Percentiles rank a stretch among this genome's conserved stretches.
phyloP scores from a whole-genome alignment of 352 stramenopile genomes.

The Phytophthora sp. region DNA sequence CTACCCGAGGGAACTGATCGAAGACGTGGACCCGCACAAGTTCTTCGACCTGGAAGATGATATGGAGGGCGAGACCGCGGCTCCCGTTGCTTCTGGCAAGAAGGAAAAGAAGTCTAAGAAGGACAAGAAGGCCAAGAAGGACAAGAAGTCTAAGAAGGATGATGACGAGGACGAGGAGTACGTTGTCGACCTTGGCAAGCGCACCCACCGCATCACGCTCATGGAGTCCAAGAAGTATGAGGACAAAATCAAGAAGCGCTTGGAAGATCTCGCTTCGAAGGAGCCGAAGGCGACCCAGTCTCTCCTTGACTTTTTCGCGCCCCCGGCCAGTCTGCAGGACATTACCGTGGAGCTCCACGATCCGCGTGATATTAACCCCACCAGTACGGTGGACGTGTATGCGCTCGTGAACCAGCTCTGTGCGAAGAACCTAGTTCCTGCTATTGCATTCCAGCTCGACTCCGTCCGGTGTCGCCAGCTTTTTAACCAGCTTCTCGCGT shows the following conservation, averaged over 20 bases:
- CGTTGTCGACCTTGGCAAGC: conserved; percentile 75
- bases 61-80: conserved; percentile 16
- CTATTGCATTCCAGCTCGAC: conserved; percentile 90
- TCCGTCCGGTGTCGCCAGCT: conserved; percentile 88
- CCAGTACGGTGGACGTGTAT: conserved; percentile 71
- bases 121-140: conserved; percentile 72
- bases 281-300: conserved; percentile 89
- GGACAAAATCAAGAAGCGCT: conserved; percentile 93
- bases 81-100: conserved; percentile 43
- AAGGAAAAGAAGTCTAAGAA: conserved; percentile 58
- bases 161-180: conserved; percentile 71
- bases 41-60: conserved; percentile 90
- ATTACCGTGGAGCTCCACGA: conserved; percentile 63
- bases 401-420: conserved; percentile 73
- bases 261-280: conserved; percentile 89
- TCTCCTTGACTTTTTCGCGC: conserved; percentile 85
- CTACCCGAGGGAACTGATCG: conserved; percentile 78
- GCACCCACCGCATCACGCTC: conserved; percentile 95
- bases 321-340: conserved; percentile 64
- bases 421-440: conserved; percentile 66
- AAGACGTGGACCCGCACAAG: conserved; percentile 94
- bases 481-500: conserved; percentile 79
- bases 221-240: conserved; percentile 98
- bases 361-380: conserved; percentile 55
- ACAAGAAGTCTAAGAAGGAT: conserved; percentile 64